phyloP scores from a whole-genome alignment of 73 alveolate species.

The Paramecium octaurelia region DNA sequence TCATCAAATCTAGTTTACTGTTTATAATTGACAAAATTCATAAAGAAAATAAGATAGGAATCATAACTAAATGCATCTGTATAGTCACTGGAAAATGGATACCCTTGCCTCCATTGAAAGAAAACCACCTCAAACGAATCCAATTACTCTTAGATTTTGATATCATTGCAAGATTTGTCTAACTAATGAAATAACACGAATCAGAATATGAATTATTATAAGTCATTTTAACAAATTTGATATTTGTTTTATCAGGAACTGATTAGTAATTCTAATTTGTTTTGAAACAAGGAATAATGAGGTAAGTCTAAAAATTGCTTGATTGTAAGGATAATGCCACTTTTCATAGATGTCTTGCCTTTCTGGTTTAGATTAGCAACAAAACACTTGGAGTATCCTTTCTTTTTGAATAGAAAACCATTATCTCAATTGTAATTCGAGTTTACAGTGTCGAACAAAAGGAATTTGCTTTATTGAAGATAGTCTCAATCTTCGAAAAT shows the following conservation, averaged over 20 bases:
- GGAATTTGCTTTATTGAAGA: neutral
- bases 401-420: neutral
- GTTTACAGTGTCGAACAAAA: neutral
- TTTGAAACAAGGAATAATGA: neutral
- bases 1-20: neutral
- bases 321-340: neutral
- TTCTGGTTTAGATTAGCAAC: neutral
- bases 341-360: neutral
- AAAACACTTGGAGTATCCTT: neutral
- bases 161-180: neutral
- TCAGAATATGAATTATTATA: neutral
- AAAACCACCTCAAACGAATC: neutral
- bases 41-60: neutral
- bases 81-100: constrained; percentile 4
- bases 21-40: neutral
- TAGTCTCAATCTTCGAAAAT: neutral
- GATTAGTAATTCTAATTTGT: neutral
- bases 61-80: neutral
- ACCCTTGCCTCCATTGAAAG: neutral
- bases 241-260: neutral
- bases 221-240: neutral
- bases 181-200: neutral
- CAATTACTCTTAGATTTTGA: neutral
- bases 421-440: neutral
- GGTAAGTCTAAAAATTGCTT: neutral